Conservation (phyloP, 2,329 filamentous ascomycete species). For the Monosporascus cannonballus region DNA sequence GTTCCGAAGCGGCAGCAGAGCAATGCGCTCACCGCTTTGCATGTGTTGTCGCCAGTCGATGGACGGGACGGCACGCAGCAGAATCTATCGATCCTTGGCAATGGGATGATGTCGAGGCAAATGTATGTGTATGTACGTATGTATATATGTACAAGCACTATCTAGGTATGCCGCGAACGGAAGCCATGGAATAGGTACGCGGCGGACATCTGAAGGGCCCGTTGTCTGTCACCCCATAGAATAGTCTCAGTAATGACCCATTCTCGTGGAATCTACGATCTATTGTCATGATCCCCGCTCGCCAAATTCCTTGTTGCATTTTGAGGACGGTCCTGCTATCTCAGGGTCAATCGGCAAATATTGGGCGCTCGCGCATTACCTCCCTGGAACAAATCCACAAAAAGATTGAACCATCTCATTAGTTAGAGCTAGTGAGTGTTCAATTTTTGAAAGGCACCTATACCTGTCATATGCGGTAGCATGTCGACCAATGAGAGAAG, state of each 20-base stretch:
- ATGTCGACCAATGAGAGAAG: no score
- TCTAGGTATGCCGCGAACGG: not conserved
- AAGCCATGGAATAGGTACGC: not conserved
- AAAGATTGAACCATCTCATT: no score
- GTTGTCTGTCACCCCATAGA: not conserved
- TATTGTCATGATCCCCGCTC: not conserved
- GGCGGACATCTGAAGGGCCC: not conserved
- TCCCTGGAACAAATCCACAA: no score
- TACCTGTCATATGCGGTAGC: no score
- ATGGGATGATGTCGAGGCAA: not conserved
- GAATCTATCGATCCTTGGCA: not conserved
- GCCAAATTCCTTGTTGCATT: not conserved
- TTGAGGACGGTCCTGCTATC: not conserved
- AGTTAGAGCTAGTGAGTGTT: no score
- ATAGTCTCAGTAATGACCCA: not conserved
- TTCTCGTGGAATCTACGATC: not conserved
- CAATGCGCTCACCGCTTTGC: not conserved
- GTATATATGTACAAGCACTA: not conserved
- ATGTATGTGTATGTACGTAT: not conserved
- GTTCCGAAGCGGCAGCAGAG: not conserved
- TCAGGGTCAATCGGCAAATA: no score
- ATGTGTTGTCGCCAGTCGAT: not conserved
- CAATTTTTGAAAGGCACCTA: not conserved
- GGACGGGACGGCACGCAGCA: not conserved
- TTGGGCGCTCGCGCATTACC: no score